A percentile compares a stretch with the other conserved stretches of the same genome.
Evolutionary conservation across 2,329 filamentous ascomycete species (phyloP).

Genomic region (Xylaria sp.): DNA sequence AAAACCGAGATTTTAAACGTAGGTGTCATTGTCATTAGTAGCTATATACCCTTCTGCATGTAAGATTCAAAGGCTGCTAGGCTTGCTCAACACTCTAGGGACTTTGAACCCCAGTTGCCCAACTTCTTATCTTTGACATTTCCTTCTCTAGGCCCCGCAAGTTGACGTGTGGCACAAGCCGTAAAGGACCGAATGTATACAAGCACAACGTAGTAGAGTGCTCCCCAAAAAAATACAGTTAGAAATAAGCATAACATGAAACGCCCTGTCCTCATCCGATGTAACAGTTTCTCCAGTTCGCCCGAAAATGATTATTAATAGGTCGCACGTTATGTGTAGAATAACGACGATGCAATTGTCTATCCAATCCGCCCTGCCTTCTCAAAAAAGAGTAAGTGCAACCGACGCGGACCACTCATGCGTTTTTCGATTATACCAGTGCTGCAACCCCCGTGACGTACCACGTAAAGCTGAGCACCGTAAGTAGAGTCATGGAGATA

Average conservation of each 20-base stretch:
- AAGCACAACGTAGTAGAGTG: conserved; percentile 5
- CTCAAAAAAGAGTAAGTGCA: neutral
- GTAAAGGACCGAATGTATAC: conserved; percentile 24
- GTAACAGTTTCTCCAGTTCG: conserved; percentile 9
- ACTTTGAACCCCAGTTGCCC: neutral
- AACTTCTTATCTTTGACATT: neutral
- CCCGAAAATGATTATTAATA: conserved; percentile 20
- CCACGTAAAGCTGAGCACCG: conserved; percentile 67
- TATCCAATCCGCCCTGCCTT: neutral
- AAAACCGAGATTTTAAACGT: neutral
- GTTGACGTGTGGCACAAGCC: conserved; percentile 11
- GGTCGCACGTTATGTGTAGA: conserved; percentile 3
- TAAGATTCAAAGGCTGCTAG: neutral
- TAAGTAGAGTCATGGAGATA: conserved; percentile 59
- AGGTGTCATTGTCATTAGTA: conserved; percentile 31
- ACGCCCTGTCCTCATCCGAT: conserved; percentile 24
- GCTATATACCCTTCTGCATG: conserved; percentile 28
- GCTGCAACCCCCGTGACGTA: conserved; percentile 60
- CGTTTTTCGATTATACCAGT: conserved; percentile 34
- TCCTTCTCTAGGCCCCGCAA: conserved; percentile 1
- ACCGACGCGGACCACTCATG: neutral
- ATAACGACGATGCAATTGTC: conserved; percentile 12
- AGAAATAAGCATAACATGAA: conserved; percentile 16
- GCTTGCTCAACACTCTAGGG: neutral
- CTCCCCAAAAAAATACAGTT: conserved; percentile 11